phyloP scores from a whole-genome alignment of 2,329 filamentous ascomycete species.

The Hypoxylon rubiginosum region DNA sequence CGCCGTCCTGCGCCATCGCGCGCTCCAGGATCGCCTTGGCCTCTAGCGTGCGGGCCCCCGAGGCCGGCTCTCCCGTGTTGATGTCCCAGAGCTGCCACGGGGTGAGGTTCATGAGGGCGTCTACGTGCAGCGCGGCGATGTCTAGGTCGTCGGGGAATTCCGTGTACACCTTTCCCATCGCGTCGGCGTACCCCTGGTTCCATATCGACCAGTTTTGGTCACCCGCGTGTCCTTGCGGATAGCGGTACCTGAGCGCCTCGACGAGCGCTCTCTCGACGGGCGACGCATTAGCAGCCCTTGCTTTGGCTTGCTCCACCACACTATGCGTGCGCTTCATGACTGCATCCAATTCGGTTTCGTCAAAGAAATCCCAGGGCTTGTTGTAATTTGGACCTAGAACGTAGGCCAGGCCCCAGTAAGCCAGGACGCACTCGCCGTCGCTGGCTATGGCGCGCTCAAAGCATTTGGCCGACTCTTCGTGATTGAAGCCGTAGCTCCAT shows the following conservation, averaged over 20 bases:
- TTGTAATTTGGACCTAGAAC: constrained; percentile 81
- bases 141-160: constrained; percentile 70
- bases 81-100: constrained; percentile 76
- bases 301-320: constrained; percentile 61
- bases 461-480: constrained; percentile 76
- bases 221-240: constrained; percentile 64
- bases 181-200: constrained; percentile 72
- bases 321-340: constrained; percentile 63
- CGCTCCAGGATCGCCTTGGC: constrained; percentile 70
- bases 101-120: constrained; percentile 74
- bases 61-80: constrained; percentile 67
- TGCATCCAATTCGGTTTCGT: constrained; percentile 67
- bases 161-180: constrained; percentile 69
- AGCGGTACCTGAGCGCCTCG: constrained; percentile 71
- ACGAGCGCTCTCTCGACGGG: constrained; percentile 74
- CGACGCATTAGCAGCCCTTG: constrained; percentile 53
- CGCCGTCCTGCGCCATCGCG: constrained; percentile 65
- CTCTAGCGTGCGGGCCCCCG: constrained; percentile 69
- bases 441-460: constrained; percentile 70
- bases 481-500: constrained; percentile 83
- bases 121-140: constrained; percentile 73
- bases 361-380: constrained; percentile 82
- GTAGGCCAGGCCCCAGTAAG: constrained; percentile 79
- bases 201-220: constrained; percentile 64
- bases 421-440: constrained; percentile 71